Base-by-base conservation (phyloP, 306 rosid species). In the Castanopsis chinensis region DNA sequence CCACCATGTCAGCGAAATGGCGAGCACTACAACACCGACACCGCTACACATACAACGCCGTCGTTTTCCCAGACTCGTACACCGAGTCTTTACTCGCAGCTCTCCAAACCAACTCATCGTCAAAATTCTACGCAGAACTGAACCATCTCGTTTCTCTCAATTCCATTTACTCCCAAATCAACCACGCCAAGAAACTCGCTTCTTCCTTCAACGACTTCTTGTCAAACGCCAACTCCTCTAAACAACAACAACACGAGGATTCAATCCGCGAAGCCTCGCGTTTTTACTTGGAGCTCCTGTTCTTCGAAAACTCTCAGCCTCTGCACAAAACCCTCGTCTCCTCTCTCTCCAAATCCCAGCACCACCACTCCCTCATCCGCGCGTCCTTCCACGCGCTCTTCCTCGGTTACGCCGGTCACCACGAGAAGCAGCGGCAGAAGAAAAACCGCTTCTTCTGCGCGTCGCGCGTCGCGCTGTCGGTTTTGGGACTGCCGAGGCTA, bases 11-110 rank as follows among this genome's bases (percentile, higher is more conserved):
- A 54, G 91, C 98, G 7, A 95, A 95, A 82, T 95, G 99, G 99
- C 92, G 98, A 6, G 98, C 98, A 19, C 88, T 95, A 2, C 99
- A 95, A 84, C 99, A 95, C 81, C 99, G 98, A 74, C 99, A 95
- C 79, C 93, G 91, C 2, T 93, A 90, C 89, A 95, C 99, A 49
- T 93, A 95, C 89, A 93, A 85, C 83, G 97, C 98, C 76, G 87
- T 93, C 82, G 86, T 85, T 12, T 90, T 95, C 84, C 96, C 97
- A 6, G 57, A 74, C 1, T 74, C 89, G 3, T 91, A 69, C 82
- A 45, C 85, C 57, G 82, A 81, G 10, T 75, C 92, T 60, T 72
- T 91, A 33, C 45, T 77, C 73, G 9, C 58, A 83, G 51, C 89
- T 60, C 8, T 49, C 78, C 19, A 33, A 35, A 3, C 5, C 19